Conservation (phyloP, 495 filamentous ascomycete species). For the Penicillium simplicissimum region DNA sequence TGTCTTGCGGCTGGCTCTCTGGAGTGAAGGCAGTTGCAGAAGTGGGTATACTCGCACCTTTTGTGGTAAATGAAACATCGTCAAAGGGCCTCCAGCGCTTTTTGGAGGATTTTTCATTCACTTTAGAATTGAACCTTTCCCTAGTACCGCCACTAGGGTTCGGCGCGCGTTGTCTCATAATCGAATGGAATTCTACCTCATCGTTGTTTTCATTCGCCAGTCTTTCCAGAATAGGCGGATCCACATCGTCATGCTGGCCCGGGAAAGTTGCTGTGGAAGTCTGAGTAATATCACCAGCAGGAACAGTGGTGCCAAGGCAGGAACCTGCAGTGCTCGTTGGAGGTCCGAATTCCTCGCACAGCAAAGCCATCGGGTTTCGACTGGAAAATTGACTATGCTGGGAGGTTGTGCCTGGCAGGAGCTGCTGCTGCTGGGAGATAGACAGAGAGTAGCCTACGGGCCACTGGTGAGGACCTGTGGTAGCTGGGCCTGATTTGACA, state of each 20-base stretch:
- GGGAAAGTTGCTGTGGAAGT: neutral
- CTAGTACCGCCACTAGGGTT: neutral
- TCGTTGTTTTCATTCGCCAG: neutral
- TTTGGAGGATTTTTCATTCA: neutral
- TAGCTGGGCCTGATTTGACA: neutral
- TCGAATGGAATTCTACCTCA: neutral
- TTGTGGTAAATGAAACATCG: neutral
- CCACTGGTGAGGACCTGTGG: neutral
- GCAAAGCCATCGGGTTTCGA: neutral
- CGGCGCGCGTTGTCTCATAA: neutral
- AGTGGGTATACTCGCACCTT: neutral
- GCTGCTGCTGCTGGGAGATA: neutral
- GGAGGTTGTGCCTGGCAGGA: neutral
- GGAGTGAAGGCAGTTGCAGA: neutral
- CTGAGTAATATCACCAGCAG: neutral
- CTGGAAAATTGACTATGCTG: neutral
- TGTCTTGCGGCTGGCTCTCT: neutral
- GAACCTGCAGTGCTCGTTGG: neutral
- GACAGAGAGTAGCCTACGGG: neutral
- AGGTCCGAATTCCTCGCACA: neutral
- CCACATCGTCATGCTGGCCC: neutral
- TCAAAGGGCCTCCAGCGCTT: neutral
- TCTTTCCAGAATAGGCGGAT: neutral
- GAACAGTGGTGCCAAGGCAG: neutral
- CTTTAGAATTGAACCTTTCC: neutral